Percentiles rank a stretch among this genome's conserved stretches.
phyloP scores from a whole-genome alignment of 202 grass and related monocot genomes.

The Elaeis oleifera region DNA sequence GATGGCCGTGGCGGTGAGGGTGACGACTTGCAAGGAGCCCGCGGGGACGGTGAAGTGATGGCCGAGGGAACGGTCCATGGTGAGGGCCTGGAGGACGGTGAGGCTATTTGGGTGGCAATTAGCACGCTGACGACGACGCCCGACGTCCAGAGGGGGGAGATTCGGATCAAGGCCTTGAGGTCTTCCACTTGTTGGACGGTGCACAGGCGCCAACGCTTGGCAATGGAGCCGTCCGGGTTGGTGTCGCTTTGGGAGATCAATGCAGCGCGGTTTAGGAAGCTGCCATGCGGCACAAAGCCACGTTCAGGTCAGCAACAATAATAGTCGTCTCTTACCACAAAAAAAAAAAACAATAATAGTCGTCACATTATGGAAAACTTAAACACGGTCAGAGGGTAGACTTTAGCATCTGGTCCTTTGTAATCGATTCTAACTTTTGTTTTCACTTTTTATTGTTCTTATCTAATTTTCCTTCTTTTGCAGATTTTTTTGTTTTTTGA shows the following conservation, averaged over 20 bases:
- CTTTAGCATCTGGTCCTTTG: no score
- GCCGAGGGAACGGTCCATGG: slow-evolving; percentile 55
- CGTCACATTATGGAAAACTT: no score
- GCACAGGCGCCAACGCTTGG: slow-evolving; percentile 46
- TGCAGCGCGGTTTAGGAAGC: slow-evolving; percentile 63
- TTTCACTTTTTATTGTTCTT: no score
- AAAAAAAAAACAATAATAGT: no score
- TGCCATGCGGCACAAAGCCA: neutral
- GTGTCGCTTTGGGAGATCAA: slow-evolving; percentile 44
- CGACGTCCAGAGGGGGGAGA: slow-evolving; percentile 49
- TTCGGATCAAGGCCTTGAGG: slow-evolving; percentile 45
- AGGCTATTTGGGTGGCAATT: slow-evolving; percentile 56
- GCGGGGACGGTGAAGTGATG: slow-evolving; percentile 42
- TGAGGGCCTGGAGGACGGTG: slow-evolving; percentile 61
- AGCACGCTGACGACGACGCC: slow-evolving; percentile 40
- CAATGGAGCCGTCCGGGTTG: neutral
- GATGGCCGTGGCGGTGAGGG: slow-evolving; percentile 18
- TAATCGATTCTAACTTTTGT: no score
- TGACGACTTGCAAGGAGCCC: slow-evolving; percentile 34
- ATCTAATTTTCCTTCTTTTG: no score
- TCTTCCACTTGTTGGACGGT: slow-evolving; percentile 70
- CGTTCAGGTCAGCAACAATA: no score
- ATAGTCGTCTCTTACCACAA: no score
- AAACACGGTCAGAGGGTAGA: no score
- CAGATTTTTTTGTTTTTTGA: no score